Conservation (phyloP, 495 filamentous ascomycete species). For the Hyaloscypha variabilis region DNA sequence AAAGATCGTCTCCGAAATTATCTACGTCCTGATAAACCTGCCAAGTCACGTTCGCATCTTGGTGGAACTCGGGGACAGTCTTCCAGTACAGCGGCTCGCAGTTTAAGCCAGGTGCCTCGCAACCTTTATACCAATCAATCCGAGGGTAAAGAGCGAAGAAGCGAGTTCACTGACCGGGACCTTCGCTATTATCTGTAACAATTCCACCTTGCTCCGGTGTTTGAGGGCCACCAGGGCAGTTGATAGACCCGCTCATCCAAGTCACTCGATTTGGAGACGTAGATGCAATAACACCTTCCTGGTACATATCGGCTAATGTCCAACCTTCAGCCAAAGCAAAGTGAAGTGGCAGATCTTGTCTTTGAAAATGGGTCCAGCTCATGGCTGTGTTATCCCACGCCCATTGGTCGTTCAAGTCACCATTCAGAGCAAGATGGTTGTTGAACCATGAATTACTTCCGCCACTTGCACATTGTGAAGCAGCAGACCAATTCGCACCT, state of each 20-base stretch:
- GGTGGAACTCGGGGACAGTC: conserved; percentile 53
- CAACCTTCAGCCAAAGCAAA: conserved; percentile 57
- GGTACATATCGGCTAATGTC: conserved; percentile 60
- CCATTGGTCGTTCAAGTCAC: conserved; percentile 55
- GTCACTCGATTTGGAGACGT: conserved; percentile 59
- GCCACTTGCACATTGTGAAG: conserved; percentile 58
- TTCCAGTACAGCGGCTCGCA: conserved; percentile 60
- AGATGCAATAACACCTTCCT: conserved; percentile 55
- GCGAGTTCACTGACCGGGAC: no score
- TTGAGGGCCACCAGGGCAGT: conserved; percentile 53
- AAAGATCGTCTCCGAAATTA: conserved; percentile 59
- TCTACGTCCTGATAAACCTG: conserved; percentile 55
- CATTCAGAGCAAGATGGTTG: conserved; percentile 53
- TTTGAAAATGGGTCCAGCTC: conserved; percentile 54
- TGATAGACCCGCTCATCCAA: conserved; percentile 55
- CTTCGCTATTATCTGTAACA: conserved; percentile 57
- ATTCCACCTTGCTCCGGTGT: conserved; percentile 45
- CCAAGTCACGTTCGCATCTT: conserved; percentile 56
- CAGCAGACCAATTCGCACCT: conserved; percentile 46
- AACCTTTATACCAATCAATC: no score
- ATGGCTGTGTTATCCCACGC: conserved; percentile 55
- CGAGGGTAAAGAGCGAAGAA: no score
- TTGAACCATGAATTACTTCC: conserved; percentile 52
- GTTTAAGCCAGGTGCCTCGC: conserved; percentile 45
- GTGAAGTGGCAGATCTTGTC: conserved; percentile 53